Evolutionary conservation across 2,329 filamentous ascomycete genomes (phyloP).

Genomic region (Alternaria gaisen): DNA sequence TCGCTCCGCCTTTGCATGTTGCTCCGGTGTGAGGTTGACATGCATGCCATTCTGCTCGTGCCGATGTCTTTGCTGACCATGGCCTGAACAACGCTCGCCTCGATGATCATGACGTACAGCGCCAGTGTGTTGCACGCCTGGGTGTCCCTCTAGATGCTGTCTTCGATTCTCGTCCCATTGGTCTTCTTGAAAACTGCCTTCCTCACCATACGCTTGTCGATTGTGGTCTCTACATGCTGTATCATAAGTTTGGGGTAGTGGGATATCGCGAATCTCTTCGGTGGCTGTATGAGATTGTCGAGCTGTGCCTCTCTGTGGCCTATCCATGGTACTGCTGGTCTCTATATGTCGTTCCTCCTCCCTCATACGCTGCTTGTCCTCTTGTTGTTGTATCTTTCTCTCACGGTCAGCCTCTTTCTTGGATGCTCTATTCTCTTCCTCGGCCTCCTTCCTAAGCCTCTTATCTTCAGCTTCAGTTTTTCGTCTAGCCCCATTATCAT

Average conservation of each 20-base stretch:
- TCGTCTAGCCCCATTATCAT: not conserved
- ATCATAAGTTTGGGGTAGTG: not conserved
- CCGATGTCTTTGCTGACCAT: not conserved
- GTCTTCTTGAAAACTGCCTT: not conserved
- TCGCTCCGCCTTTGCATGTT: not conserved
- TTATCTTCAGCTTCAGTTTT: not conserved
- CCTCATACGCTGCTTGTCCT: not conserved
- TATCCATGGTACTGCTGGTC: not conserved
- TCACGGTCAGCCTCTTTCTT: not conserved
- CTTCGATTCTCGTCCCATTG: not conserved
- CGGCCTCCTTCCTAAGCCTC: not conserved
- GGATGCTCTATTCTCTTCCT: not conserved
- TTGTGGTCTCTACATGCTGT: not conserved
- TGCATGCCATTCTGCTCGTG: not conserved
- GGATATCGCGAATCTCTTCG: not conserved
- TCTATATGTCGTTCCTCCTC: not conserved
- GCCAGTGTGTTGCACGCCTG: not conserved
- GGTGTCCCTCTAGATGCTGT: not conserved
- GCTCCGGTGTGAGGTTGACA: not conserved
- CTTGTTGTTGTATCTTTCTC: not conserved
- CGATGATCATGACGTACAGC: not conserved
- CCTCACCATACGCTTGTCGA: not conserved
- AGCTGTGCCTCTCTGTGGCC: not conserved
- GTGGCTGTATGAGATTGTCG: not conserved
- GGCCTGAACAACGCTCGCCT: not conserved